Conservation (phyloP, 75 land plant genomes). For the Sequoia sempervirens region DNA sequence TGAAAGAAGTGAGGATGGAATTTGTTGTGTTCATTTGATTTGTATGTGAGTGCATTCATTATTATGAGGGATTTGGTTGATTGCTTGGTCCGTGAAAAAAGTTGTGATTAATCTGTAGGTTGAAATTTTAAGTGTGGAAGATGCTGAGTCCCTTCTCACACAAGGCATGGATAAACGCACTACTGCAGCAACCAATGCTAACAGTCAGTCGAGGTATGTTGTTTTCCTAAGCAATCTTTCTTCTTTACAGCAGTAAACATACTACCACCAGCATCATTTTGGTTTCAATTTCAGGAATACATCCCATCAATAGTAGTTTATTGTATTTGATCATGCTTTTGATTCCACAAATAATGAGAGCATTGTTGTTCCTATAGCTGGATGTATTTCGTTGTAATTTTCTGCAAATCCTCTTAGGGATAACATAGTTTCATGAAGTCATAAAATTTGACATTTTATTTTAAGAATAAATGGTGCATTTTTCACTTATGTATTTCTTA, state of each 20-base stretch:
- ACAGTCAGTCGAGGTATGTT: conserved; percentile 57
- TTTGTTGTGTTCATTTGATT: neutral
- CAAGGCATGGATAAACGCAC: conserved; percentile 46
- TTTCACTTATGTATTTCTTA: neutral
- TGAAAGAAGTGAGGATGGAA: conserved; percentile 46
- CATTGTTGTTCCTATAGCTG: neutral
- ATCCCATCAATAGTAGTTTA: neutral
- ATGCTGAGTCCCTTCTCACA: conserved; percentile 50
- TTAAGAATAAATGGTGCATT: neutral
- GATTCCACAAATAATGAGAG: neutral
- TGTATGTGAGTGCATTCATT: neutral
- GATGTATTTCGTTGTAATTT: neutral
- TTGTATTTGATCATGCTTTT: neutral
- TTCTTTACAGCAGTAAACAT: neutral
- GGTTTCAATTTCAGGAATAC: neutral
- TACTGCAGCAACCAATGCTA: conserved; percentile 59
- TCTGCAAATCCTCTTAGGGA: neutral
- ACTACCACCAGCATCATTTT: neutral
- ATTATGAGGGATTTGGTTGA: neutral
- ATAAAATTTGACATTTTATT: neutral
- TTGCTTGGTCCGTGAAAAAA: neutral
- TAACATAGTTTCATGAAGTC: neutral
- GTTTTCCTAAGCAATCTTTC: neutral
- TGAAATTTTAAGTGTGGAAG: conserved; percentile 20
- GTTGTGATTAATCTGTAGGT: conserved; percentile 20